Base-by-base conservation (phyloP, 73 alveolate genomes). In the Durusdinium trenchii region DNA sequence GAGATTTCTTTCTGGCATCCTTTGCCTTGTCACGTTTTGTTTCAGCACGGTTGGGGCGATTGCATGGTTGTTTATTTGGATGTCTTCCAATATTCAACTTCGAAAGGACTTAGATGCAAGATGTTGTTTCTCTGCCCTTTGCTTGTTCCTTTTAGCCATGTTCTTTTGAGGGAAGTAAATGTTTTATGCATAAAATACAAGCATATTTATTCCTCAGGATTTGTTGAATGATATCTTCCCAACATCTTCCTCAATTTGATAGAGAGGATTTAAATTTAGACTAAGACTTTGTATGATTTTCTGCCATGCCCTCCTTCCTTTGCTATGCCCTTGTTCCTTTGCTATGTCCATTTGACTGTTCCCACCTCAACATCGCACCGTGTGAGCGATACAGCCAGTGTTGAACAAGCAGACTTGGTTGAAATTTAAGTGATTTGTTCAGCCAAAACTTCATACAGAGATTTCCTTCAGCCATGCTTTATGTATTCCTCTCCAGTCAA, bases 131-230 rank as follows among this genome's bases (percentile, higher is more conserved):
- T 69, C 47, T 69, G 47, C 82, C 82, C 50, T n/a, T 69, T 69
- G 82, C 82, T n/a, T 69, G 50, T 69, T 69, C 82, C 82, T 69
- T 69, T 69, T n/a, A n/a, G 82, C 82, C 82, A 69, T 69, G 47
- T 69, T 69, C 82, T 69, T 69, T 69, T 69, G 82, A 69, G 47
- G 50, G 47, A 35, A 35, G 47, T 69, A n/a, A 16, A n/a, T 35
- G 82, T 35, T 35, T 23, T 69, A 69, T 69, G 20, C 82, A n/a
- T 35, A 69, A 35, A 69, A 69, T 3, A 23, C 47, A 7, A 16
- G 82, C 50, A n/a, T 69, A n/a, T n/a, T n/a, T n/a, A n/a, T n/a
- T n/a, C n/a, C n/a, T 69, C 82, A n/a, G 82, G 50, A 69, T 69
- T 69, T 69, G 82, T 69, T 69, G 82, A 69, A 69, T 69, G 82